Percentiles rank a stretch among this genome's conserved stretches.
These are phyloP conservation scores for Polymyxa betae DNA, from an alignment of 208 protist genomes.

Conservation along the genomic window DNA sequence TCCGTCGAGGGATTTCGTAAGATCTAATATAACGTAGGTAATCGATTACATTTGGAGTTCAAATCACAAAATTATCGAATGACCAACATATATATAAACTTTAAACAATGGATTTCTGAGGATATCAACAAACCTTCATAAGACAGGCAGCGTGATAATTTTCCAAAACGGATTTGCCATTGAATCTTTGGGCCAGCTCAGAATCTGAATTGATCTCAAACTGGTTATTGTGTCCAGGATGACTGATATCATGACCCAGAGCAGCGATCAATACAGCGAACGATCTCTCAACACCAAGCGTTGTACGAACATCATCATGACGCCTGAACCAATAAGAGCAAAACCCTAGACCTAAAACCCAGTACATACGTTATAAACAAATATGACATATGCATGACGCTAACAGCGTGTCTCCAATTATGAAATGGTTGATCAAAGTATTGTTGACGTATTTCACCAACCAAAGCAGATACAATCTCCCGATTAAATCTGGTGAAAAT, in stretches of 20 bases:
- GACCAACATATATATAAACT: neutral
- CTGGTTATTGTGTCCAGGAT: slow-evolving; percentile 56
- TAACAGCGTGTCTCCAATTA: neutral
- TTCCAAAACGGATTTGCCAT: slow-evolving; percentile 43
- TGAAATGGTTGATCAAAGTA: slow-evolving; percentile 1
- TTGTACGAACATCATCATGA: slow-evolving; percentile 10
- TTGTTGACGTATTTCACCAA: neutral
- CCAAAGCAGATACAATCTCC: neutral
- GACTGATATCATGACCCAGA: slow-evolving; percentile 43
- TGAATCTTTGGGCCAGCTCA: neutral
- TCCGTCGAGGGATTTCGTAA: neutral
- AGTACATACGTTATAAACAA: slow-evolving; percentile 16
- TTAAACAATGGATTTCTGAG: neutral
- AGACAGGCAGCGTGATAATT: slow-evolving; percentile 47
- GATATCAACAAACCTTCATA: slow-evolving; percentile 32
- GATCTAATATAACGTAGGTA: neutral
- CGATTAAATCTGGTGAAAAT: neutral
- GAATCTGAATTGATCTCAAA: slow-evolving; percentile 50
- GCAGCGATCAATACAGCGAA: slow-evolving; percentile 30
- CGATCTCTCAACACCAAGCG: neutral
- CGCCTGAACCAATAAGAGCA: neutral
- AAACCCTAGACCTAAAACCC: neutral
- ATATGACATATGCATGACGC: slow-evolving; percentile 33
- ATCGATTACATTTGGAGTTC: neutral
- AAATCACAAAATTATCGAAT: neutral